Evolutionary conservation across 2,329 filamentous ascomycete genomes (phyloP), one percentile per base, ranked within the genome.

Genomic region (Blumeria hordei): DNA sequence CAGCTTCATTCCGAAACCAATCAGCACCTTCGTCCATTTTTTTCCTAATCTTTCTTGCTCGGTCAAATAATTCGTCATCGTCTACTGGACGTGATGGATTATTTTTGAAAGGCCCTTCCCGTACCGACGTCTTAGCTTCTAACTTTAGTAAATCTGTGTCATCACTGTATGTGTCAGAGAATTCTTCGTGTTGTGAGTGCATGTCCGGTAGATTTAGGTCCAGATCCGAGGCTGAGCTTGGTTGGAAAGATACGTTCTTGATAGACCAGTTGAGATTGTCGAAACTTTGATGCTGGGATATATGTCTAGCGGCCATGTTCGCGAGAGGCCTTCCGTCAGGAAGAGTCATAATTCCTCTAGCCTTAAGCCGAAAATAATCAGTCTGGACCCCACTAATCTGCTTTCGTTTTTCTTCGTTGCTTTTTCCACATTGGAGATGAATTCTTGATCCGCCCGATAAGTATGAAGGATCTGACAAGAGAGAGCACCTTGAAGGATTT

Each of bases 351-450:
- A 67, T 65, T 2, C 65, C 65, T 45, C 65, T 60, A 10, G 65
- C 65, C 58, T 67, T 66, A 12, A 67, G 57, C 18, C 65, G 61
- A 54, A 66, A 67, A 54, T 67, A 67, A 55, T 67, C 65, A 3
- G 64, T 66, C 39, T 64, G 58, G 6, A 66, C 64, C 4, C 65
- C 65, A 55, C 62, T 67, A 7, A 60, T 47, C 52, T 63, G 62
- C 28, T 56, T 58, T 18, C 60, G 58, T 16, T 45, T 54, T 37
- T 64, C 62, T 18, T 64, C 57, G 10, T 58, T 53, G 3, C 49
- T 33, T 50, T 54, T 57, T 36, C 62, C 62, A n/a, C 59, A 59
- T 6, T 59, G 54, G 45, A 64, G 55, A 56, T 64, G 63, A 21
- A 63, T 63, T 45, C 64, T 59, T 21, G 64, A 65, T 36, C 59